Evolutionary conservation across 495 filamentous ascomycete species (phyloP).

Genomic region (Staphylotrichum longicolle): DNA sequence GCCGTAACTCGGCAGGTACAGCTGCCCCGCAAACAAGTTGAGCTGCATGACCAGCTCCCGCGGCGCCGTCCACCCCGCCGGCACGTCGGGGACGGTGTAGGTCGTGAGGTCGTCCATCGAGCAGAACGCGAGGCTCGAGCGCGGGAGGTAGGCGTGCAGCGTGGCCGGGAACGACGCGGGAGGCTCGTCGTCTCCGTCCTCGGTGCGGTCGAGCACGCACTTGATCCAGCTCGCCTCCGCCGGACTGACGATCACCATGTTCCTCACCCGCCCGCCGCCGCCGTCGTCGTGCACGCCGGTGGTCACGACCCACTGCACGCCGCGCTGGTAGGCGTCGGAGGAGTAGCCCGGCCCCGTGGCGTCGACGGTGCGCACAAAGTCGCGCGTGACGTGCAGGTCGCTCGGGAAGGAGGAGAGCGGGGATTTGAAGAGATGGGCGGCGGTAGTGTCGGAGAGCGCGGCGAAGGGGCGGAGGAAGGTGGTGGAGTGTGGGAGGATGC

Average conservation of each 20-base stretch:
- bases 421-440: conserved; percentile 30
- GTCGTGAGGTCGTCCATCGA: conserved; percentile 51
- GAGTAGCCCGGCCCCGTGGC: too few species aligned
- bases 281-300: too few species aligned
- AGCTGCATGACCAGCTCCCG: conserved; percentile 45
- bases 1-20: conserved; percentile 46
- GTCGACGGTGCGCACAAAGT: conserved; percentile 57
- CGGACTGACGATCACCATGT: conserved; percentile 62
- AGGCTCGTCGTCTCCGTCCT: too few species aligned
- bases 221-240: conserved; percentile 57
- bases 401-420: conserved; percentile 35
- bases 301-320: conserved; percentile 60
- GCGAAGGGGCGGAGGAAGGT: conserved; percentile 54
- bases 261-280: too few species aligned
- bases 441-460: conserved; percentile 36
- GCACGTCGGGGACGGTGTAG: conserved; percentile 42
- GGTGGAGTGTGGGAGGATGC: conserved; percentile 31
- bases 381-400: conserved; percentile 51
- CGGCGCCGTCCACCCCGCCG: too few species aligned
- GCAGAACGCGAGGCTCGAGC: conserved; percentile 42
- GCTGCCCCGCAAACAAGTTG: too few species aligned
- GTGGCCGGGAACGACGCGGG: too few species aligned
- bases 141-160: conserved; percentile 60
- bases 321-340: conserved; percentile 53
- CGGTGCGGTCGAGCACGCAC: conserved; percentile 37